A percentile compares a stretch with the other conserved stretches of the same genome.
phyloP scores from a whole-genome alignment of 2,329 filamentous ascomycete genomes.

The Ciborinia camelliae region DNA sequence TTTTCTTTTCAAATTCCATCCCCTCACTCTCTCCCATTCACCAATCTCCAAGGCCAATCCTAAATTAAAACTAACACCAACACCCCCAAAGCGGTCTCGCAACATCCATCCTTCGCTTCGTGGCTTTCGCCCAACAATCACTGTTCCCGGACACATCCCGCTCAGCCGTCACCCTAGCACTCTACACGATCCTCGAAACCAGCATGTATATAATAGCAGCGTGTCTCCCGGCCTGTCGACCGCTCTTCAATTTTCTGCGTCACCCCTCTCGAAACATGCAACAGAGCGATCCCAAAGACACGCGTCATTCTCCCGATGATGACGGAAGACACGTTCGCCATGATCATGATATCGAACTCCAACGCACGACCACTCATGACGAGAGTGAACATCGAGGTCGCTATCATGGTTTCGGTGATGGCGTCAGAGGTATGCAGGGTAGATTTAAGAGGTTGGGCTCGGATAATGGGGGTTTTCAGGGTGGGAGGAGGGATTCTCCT shows the following conservation, averaged over 20 bases:
- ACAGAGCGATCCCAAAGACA: not conserved
- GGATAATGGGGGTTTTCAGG: no score
- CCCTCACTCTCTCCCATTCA: not conserved
- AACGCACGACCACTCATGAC: not conserved
- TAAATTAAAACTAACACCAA: not conserved
- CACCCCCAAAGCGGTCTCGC: constrained; percentile 17
- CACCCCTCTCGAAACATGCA: constrained; percentile 6
- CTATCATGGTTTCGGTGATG: not conserved
- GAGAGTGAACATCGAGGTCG: not conserved
- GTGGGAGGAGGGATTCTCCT: not conserved
- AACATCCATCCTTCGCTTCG: constrained; percentile 20
- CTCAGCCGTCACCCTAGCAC: constrained; percentile 14
- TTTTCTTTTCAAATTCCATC: no score
- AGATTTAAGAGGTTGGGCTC: constrained; percentile 10
- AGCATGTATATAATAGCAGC: constrained; percentile 21
- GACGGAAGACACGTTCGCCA: not conserved
- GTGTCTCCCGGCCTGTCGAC: constrained; percentile 19
- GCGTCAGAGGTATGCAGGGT: constrained; percentile 3
- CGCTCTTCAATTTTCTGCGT: constrained; percentile 13
- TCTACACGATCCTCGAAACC: constrained; percentile 19
- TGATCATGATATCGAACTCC: constrained; percentile 11
- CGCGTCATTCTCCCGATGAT: not conserved
- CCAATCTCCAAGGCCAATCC: not conserved
- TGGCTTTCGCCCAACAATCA: constrained; percentile 1
- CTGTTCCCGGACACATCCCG: constrained; percentile 16